These are phyloP conservation scores for Suillus fuscotomentosus DNA, from an alignment of 768 basidiomycete genomes.

Conservation along the genomic window DNA sequence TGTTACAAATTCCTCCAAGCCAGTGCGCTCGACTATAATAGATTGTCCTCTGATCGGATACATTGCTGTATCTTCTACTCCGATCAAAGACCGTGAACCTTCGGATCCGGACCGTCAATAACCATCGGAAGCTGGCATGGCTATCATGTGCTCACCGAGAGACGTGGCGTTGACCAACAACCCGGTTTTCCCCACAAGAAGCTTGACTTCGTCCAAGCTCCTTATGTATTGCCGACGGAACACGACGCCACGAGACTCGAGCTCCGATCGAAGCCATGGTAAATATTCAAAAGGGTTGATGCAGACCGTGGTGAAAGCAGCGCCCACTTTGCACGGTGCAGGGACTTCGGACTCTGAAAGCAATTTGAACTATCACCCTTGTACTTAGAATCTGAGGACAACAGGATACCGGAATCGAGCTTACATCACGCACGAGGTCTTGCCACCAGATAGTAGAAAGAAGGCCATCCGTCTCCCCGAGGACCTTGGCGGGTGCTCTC, in stretches of 20 bases:
- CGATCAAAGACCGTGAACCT: conserved; percentile 73
- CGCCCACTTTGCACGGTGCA: conserved; percentile 32
- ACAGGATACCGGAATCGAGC: background rate
- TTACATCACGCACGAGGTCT: conserved; percentile 40
- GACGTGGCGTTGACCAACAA: conserved; percentile 56
- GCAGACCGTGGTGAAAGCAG: conserved; percentile 41
- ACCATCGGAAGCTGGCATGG: background rate
- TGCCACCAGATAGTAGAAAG: conserved; percentile 36
- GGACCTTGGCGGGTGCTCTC: conserved; percentile 38
- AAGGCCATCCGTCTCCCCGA: conserved; percentile 19
- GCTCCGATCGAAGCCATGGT: conserved; percentile 43
- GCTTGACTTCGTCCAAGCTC: conserved; percentile 46
- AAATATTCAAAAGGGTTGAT: conserved; percentile 53
- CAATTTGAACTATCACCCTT: conserved; percentile 23
- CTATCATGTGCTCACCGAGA: conserved; percentile 39
- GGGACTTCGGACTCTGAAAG: conserved; percentile 36
- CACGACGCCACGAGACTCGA: conserved; percentile 38
- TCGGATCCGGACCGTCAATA: background rate
- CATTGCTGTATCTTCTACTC: conserved; percentile 76
- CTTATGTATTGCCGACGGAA: conserved; percentile 42
- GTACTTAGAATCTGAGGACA: background rate
- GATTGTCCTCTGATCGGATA: conserved; percentile 86
- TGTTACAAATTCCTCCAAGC: conserved; percentile 41
- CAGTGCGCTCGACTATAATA: conserved; percentile 70
- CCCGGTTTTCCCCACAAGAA: conserved; percentile 32